Percentiles rank a stretch among this genome's conserved stretches.
Evolutionary conservation across 108 stramenopile species (phyloP).

Genomic region (Mayamaea pseudoterrestris): DNA sequence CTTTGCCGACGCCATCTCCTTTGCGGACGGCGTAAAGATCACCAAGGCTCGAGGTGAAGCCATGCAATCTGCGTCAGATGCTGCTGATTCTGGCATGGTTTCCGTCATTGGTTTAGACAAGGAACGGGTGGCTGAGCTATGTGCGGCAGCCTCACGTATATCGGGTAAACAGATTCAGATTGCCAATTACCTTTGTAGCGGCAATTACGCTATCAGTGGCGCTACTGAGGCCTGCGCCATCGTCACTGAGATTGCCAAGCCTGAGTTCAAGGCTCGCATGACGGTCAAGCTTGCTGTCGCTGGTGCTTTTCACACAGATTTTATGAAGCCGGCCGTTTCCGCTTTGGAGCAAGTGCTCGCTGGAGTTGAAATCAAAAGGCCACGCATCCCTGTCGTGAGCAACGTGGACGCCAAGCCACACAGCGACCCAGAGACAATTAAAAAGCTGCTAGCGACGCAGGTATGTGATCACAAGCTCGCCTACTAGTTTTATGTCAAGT

Average conservation of each 20-base stretch:
- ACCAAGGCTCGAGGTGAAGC: constrained; percentile 96
- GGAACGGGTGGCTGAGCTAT: constrained; percentile 78
- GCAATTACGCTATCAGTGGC: constrained; percentile 95
- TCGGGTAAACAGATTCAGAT: constrained; percentile 75
- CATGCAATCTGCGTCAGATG: constrained; percentile 96
- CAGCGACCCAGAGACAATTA: constrained; percentile 89
- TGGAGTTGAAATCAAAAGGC: constrained; percentile 83
- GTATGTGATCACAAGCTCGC: no score
- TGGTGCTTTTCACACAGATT: constrained; percentile 97
- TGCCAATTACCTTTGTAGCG: constrained; percentile 93
- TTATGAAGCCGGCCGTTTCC: constrained; percentile 91
- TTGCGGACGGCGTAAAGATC: constrained; percentile 95
- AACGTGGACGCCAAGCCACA: constrained; percentile 97
- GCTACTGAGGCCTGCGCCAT: constrained; percentile 74
- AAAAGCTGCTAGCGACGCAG: constrained; percentile 89
- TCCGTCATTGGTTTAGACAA: constrained; percentile 91
- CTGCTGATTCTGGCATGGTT: constrained; percentile 89
- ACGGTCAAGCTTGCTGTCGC: constrained; percentile 95
- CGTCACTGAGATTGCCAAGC: constrained; percentile 89
- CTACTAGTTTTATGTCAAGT: no score
- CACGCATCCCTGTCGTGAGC: constrained; percentile 94
- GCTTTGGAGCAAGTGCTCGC: constrained; percentile 75
- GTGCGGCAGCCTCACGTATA: constrained; percentile 68
- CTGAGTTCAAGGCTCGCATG: constrained; percentile 95
- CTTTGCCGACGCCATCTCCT: constrained; percentile 93